phyloP scores from a whole-genome alignment of 1,139 yeast species.

The Hanseniaspora gamundiae region DNA sequence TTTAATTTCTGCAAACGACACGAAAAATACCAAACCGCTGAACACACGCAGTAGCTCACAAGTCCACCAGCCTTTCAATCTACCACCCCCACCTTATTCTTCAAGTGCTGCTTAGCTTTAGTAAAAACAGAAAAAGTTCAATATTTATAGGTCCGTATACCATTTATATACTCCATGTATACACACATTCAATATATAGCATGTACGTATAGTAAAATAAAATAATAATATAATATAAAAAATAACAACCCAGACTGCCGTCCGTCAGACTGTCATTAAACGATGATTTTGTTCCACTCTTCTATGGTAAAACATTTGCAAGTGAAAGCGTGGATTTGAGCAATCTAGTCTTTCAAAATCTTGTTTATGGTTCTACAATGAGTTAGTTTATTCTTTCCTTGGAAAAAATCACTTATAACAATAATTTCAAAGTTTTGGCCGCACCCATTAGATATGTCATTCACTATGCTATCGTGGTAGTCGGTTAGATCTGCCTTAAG shows the following conservation, averaged over 20 bases:
- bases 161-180: too few species aligned
- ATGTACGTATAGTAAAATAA: too few species aligned
- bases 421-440: constrained; percentile 79
- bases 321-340: constrained; percentile 85
- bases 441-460: constrained; percentile 60
- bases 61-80: too few species aligned
- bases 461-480: constrained; percentile 20
- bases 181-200: too few species aligned
- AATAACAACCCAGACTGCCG: too few species aligned
- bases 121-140: too few species aligned
- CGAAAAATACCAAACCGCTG: background rate
- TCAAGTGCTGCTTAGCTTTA: background rate
- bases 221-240: too few species aligned
- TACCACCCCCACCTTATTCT: background rate
- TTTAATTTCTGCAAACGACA: background rate
- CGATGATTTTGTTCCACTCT: constrained; percentile 44
- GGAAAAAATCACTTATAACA: constrained; percentile 67
- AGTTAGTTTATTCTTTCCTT: constrained; percentile 73
- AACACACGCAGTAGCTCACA: too few species aligned
- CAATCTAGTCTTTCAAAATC: constrained; percentile 70
- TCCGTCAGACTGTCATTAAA: too few species aligned
- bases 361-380: constrained; percentile 79
- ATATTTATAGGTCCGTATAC: too few species aligned
- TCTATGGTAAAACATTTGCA: constrained; percentile 71
- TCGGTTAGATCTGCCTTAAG: constrained; percentile 2